Conservation (phyloP, 345 rosid species). For the Punica granatum region DNA sequence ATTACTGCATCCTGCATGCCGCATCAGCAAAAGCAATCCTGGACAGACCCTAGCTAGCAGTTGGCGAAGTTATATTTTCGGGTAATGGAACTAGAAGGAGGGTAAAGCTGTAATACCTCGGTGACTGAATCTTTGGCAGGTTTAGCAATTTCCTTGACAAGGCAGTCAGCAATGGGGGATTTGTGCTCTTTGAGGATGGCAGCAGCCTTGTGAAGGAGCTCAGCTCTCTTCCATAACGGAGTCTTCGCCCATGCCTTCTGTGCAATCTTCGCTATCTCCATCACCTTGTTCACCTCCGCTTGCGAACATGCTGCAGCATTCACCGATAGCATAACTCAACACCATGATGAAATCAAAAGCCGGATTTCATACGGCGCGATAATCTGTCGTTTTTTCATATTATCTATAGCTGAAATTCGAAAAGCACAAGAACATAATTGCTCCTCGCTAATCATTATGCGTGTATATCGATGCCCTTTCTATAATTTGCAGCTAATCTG, state of each 20-base stretch:
- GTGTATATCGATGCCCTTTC: too few species aligned
- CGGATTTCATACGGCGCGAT: too few species aligned
- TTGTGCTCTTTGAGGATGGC: conserved; percentile 84
- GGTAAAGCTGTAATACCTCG: conserved; percentile 36
- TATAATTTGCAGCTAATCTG: too few species aligned
- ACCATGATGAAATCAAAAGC: not conserved
- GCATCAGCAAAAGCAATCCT: not conserved
- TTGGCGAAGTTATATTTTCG: too few species aligned
- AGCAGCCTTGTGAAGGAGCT: conserved; percentile 95
- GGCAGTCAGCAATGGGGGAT: conserved; percentile 76
- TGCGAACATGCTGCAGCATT: conserved; percentile 75
- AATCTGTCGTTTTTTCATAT: not conserved
- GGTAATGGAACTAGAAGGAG: not conserved
- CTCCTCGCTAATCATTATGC: too few species aligned
- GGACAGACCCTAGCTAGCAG: too few species aligned
- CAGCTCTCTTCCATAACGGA: conserved; percentile 97
- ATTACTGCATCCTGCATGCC: not conserved
- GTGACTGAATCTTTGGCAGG: conserved; percentile 94
- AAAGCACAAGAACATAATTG: not conserved
- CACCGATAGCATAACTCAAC: not conserved
- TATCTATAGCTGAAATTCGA: not conserved
- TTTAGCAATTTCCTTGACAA: conserved; percentile 95
- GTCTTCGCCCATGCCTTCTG: conserved; percentile 95
- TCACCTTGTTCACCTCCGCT: conserved; percentile 88
- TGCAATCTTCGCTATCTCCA: conserved; percentile 74